Evolutionary conservation across 257 asterid genomes (phyloP).

Genomic region (Gynochthodes officinalis): DNA sequence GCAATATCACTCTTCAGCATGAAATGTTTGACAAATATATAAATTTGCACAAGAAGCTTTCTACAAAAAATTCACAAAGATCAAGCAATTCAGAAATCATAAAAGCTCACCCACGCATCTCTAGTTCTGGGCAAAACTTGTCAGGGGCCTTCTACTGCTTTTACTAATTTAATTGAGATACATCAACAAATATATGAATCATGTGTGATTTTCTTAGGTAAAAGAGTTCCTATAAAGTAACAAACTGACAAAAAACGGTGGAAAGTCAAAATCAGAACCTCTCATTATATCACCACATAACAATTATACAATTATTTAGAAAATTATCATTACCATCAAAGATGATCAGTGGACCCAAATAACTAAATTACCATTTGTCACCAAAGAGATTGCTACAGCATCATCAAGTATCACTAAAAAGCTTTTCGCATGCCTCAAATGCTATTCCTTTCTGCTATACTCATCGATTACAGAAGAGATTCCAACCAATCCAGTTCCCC

Average conservation of each 20-base stretch:
- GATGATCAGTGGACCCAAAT: background rate
- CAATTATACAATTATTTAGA: too few relatives aligned
- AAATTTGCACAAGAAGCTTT: too few relatives aligned
- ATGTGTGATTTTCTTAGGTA: background rate
- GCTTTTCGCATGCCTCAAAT: background rate
- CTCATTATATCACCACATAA: background rate
- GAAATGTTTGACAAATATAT: too few relatives aligned
- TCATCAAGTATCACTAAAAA: background rate
- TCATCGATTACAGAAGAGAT: background rate
- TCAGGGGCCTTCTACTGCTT: background rate
- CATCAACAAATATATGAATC: background rate
- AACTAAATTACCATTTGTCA: background rate
- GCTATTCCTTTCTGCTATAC: background rate
- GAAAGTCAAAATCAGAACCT: background rate
- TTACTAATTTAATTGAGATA: background rate
- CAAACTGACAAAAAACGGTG: background rate
- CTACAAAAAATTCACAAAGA: too few relatives aligned
- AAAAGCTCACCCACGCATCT: background rate
- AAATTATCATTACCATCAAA: background rate
- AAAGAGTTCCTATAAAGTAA: background rate
- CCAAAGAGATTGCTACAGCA: background rate
- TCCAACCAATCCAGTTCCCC: background rate
- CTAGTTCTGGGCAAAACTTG: background rate
- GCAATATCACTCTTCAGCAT: too few relatives aligned
- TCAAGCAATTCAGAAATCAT: too few relatives aligned